These are phyloP conservation scores for Petasospora rhodanensis DNA, from an alignment of 1,139 yeast species.

Conservation along the genomic window DNA sequence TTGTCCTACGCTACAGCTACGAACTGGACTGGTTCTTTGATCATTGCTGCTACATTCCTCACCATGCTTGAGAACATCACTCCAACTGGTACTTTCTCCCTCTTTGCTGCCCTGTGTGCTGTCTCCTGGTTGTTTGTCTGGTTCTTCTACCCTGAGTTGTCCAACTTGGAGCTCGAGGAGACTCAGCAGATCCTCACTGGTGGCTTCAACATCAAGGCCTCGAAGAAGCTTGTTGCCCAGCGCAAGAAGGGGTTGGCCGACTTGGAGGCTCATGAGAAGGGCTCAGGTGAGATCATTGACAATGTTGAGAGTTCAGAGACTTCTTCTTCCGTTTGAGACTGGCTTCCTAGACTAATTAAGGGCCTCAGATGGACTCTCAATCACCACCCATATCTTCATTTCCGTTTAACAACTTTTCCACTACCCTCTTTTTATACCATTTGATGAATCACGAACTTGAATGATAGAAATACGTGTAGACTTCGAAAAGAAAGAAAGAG, in stretches of 20 bases:
- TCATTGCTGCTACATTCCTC: constrained; percentile 84
- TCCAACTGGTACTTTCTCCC: constrained; percentile 90
- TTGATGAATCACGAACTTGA: too few species aligned
- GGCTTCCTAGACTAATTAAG: too few species aligned
- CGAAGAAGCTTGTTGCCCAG: constrained; percentile 54
- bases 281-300: constrained; percentile 24
- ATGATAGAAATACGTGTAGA: too few species aligned
- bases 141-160: constrained; percentile 87
- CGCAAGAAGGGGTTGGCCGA: constrained; percentile 17
- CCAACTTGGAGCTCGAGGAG: constrained; percentile 87
- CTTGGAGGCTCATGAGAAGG: constrained; percentile 22
- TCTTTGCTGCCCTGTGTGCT: constrained; percentile 78
- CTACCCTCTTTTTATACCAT: too few species aligned
- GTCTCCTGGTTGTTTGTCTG: constrained; percentile 67
- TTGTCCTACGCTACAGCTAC: constrained; percentile 86
- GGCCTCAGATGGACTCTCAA: too few species aligned
- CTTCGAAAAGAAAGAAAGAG: too few species aligned
- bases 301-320: too few species aligned
- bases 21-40: constrained; percentile 93
- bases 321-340: too few species aligned
- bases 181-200: constrained; percentile 73
- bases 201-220: constrained; percentile 80
- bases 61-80: constrained; percentile 92
- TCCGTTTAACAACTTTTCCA: too few species aligned
- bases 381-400: too few species aligned